Evolutionary conservation across 2,329 filamentous ascomycete genomes (phyloP), one percentile per base, ranked within the genome.

Genomic region (Leptodontidium sp.): DNA sequence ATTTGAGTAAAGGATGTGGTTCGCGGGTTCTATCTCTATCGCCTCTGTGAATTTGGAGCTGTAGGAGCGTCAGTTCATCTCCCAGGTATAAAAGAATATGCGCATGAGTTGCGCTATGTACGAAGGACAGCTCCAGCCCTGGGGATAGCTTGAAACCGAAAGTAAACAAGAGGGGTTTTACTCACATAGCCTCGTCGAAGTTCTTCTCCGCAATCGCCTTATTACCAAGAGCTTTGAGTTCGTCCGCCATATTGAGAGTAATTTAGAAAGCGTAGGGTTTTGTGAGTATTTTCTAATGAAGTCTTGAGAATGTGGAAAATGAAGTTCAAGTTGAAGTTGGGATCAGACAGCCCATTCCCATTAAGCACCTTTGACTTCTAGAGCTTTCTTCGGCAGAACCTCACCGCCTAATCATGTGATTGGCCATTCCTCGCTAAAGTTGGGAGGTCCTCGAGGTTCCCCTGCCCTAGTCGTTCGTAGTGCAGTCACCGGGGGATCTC

Each of bases 1-100:
- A 84, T 99, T 99, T 78, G 94, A 98, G 87, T 95, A 99, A 68
- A 99, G 91, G 75, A 99, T 95, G 82, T 99, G 96, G 82, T 99
- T 99, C 71, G 85, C 84, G 61, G 94, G 91, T 72, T 98, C 93
- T 77, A 97, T 83, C 67, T 89, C 91, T 78, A 99, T 98, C 64
- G 96, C 96, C 82, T 97, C 88, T 68, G 94, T 92, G 83, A 99
- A 99, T 79, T 98, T 96, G 75, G 94, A 91, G 80, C 95, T 98
- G 75, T 38, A 7, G 47, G 17, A 47, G 35, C n/a, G 29, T 77
- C 43, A 75, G 72, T 58, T 24, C 9, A 26, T 8, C 0, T 35
- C 17, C 24, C 24, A 1, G 3, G n/a, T 8, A n/a, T 17, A 40
- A 9, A 43, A 15, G 8, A 61, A 12, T n/a, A 32, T 53, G 8